phyloP scores from a whole-genome alignment of 768 basidiomycete species.

The Hericium alpestre region DNA sequence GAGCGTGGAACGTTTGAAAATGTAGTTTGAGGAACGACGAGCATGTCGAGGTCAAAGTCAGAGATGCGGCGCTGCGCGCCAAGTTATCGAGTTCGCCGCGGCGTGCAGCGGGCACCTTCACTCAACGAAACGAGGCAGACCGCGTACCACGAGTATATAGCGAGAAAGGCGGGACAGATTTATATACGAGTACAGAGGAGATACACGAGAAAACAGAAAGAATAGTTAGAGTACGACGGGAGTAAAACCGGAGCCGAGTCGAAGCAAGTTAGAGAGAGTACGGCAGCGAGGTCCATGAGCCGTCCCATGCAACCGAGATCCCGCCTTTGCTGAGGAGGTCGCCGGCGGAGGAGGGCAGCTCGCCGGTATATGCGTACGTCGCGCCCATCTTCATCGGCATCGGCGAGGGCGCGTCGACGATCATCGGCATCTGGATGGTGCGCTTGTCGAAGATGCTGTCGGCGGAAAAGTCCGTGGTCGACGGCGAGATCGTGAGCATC shows the following conservation, averaged over 20 bases:
- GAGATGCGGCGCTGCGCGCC: too few species aligned
- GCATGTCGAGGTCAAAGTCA: too few species aligned
- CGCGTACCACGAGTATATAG: too few species aligned
- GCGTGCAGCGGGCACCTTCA: too few species aligned
- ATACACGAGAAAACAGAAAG: background rate
- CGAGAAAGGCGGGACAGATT: too few species aligned
- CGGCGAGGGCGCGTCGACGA: conserved; percentile 6
- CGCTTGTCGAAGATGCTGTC: conserved; percentile 12
- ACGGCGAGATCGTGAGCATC: conserved; percentile 9
- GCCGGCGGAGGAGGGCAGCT: background rate
- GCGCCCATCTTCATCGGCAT: conserved; percentile 6
- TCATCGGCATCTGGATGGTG: conserved; percentile 10
- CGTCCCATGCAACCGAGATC: conserved; percentile 10
- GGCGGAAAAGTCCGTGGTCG: conserved; percentile 11
- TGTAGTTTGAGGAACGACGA: too few species aligned
- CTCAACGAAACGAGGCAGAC: too few species aligned
- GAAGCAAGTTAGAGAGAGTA: too few species aligned
- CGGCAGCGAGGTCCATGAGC: too few species aligned
- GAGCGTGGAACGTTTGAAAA: too few species aligned
- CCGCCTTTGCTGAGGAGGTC: conserved; percentile 2
- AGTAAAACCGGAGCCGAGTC: background rate
- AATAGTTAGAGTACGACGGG: conserved; percentile 7
- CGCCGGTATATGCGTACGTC: conserved; percentile 12
- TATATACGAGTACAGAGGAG: too few species aligned
- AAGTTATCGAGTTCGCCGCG: too few species aligned